Percentiles rank a stretch among this genome's conserved stretches.
Evolutionary conservation across 805 yeast species (phyloP).

Genomic region (Metschnikowia shivogae): DNA sequence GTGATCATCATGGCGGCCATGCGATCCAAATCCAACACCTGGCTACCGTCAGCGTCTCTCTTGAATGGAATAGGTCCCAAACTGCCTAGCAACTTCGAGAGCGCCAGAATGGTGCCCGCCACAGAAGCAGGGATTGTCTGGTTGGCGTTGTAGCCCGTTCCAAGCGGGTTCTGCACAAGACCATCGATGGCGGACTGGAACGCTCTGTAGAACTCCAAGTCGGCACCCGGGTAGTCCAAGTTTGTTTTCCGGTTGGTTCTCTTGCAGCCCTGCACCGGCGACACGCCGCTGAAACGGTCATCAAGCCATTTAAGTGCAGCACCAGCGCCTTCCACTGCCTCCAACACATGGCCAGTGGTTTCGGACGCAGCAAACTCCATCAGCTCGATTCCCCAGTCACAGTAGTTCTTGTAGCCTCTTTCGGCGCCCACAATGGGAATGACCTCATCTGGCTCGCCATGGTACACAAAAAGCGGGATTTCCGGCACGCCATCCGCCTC

Average conservation of each 20-base stretch:
- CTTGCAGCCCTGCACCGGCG: conserved; percentile 10
- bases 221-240: conserved; percentile 12
- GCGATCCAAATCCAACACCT: not conserved
- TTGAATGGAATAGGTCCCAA: conserved; percentile 7
- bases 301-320: conserved; percentile 14
- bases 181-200: not conserved
- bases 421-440: conserved; percentile 20
- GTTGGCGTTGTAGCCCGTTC: not conserved
- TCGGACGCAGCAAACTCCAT: conserved; percentile 25
- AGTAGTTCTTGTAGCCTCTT: conserved; percentile 25
- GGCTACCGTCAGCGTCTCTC: not conserved
- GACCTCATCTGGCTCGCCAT: conserved; percentile 21
- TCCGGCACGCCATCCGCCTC: conserved; percentile 16
- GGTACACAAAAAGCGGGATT: conserved; percentile 25
- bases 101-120: not conserved
- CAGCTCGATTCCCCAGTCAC: conserved; percentile 25
- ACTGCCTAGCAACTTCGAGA: conserved; percentile 2
- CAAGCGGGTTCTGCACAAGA: not conserved
- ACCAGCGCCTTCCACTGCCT: conserved; percentile 12
- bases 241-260: conserved; percentile 10
- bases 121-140: not conserved
- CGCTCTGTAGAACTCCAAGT: conserved; percentile 2
- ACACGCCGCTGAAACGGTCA: conserved; percentile 10
- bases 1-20: not conserved
- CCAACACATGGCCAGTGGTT: conserved; percentile 25